Conservation (phyloP, 352 stramenopile genomes). For the Globisporangium carolinianum region DNA sequence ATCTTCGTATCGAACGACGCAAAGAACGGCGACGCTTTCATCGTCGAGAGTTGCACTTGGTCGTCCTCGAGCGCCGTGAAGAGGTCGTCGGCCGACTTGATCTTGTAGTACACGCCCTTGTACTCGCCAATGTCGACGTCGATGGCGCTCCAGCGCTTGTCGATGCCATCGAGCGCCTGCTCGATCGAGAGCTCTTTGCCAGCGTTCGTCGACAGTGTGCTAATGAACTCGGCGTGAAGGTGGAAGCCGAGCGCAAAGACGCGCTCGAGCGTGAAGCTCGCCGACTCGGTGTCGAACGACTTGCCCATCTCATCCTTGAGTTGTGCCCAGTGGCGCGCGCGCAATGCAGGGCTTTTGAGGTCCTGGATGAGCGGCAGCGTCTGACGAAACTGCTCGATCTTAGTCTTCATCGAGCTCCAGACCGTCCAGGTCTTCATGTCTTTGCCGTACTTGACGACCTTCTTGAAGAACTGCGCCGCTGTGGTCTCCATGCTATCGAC, state of each 20-base stretch:
- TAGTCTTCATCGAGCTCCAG: slow-evolving; percentile 90
- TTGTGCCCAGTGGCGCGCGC: slow-evolving; percentile 84
- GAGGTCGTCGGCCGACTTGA: slow-evolving; percentile 86
- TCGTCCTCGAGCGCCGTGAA: slow-evolving; percentile 90
- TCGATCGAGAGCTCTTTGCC: slow-evolving; percentile 92
- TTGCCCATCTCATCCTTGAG: slow-evolving; percentile 87
- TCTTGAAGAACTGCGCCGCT: slow-evolving; percentile 88
- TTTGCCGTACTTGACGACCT: slow-evolving; percentile 90
- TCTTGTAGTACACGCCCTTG: slow-evolving; percentile 92
- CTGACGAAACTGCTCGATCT: slow-evolving; percentile 91
- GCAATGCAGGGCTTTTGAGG: slow-evolving; percentile 86
- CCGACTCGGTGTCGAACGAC: slow-evolving; percentile 68
- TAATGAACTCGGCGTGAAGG: slow-evolving; percentile 88
- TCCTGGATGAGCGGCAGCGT: slow-evolving; percentile 92
- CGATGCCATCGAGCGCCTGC: slow-evolving; percentile 81
- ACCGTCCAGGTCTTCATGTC: slow-evolving; percentile 91
- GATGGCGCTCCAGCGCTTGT: slow-evolving; percentile 82
- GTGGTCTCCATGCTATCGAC: slow-evolving; percentile 89
- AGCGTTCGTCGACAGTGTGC: slow-evolving; percentile 85
- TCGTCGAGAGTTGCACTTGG: slow-evolving; percentile 88
- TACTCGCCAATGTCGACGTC: slow-evolving; percentile 90
- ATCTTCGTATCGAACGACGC: slow-evolving; percentile 86
- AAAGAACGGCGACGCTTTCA: slow-evolving; percentile 94
- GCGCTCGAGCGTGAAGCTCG: slow-evolving; percentile 76
- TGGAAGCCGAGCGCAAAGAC: slow-evolving; percentile 87